These are phyloP conservation scores for Pyracantha coccinea DNA, from an alignment of 331 rosid species.

Conservation along the genomic window DNA sequence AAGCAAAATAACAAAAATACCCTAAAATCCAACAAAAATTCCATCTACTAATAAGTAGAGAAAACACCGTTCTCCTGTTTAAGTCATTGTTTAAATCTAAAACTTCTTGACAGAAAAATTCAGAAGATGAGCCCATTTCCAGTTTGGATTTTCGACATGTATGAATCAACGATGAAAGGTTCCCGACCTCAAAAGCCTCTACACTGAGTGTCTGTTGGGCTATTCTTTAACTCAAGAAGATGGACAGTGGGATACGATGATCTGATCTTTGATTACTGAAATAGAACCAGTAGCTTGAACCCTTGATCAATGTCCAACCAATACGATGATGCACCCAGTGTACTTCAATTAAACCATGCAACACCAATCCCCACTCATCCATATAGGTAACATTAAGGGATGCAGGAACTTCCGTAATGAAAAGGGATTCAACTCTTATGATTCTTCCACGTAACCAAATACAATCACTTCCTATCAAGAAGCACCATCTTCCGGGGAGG, in stretches of 20 bases:
- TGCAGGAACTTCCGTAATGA: too few species aligned
- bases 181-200: constrained; percentile 18
- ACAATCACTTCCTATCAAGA: not conserved
- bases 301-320: constrained; percentile 5
- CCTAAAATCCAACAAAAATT: too few species aligned
- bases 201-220: constrained; percentile 1
- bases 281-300: constrained; percentile 1
- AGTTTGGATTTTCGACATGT: constrained; percentile 5
- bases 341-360: constrained; percentile 4
- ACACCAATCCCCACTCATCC: constrained; percentile 8
- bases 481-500: constrained; percentile 31
- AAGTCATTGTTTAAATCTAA: not conserved
- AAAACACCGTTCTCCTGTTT: not conserved
- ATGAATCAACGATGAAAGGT: constrained; percentile 1
- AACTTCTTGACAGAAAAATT: not conserved
- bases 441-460: too few species aligned
- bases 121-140: not conserved
- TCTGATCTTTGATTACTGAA: not conserved
- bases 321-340: not conserved
- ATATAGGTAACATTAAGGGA: not conserved
- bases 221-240: not conserved
- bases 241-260: not conserved
- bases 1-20: too few species aligned
- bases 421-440: too few species aligned
- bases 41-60: not conserved